Base-by-base conservation (phyloP, 1,139 yeast genomes). In the Dujonia santamariae region DNA sequence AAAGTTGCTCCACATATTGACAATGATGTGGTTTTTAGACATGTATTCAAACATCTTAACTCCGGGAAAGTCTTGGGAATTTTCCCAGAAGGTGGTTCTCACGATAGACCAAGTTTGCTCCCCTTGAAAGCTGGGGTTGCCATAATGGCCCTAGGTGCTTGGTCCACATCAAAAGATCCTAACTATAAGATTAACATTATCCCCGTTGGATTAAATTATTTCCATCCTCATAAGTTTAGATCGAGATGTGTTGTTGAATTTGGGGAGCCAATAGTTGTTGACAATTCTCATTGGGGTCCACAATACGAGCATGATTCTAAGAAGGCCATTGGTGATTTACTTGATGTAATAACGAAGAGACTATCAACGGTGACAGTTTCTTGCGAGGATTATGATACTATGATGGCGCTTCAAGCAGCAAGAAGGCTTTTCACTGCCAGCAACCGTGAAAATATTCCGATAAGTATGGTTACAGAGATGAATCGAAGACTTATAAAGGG, bases 1-100 rank as follows among this genome's bases (percentile, higher is more conserved):
- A 78, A 74, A 44, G 60, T 65, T 30, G 87, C 90, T 2, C 75
- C 78, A 4, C 80, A 78, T 51, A 67, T 82, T 26, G 85, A 83
- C 45, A 81, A 80, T 46, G 69, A 75, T 35, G 48, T 51, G 11
- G 75, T 80, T 7, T 83, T 81, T 56, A 74, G 77, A 38, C 66
- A 70, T 42, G 90, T 83, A 4, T 83, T 80, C 48, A 67, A 72
- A 36, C 81, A 78, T 45, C 63, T 83, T 44, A 75, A 78, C 38
- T 51, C 56, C 1, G 76, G 78, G 7, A 75, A 77, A 20, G 70
- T 78, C 13, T 66, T 83, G 36, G 86, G 85, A 1, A 80, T 83
- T 32, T 83, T 82, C 46, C 88, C 90, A 1, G 92, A 72, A 60
- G 64, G 76, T 29, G 67, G 72, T 6, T 59, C 69, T 37, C 64